Evolutionary conservation across 495 filamentous ascomycete species (phyloP).

Genomic region (Penicillium angulare): DNA sequence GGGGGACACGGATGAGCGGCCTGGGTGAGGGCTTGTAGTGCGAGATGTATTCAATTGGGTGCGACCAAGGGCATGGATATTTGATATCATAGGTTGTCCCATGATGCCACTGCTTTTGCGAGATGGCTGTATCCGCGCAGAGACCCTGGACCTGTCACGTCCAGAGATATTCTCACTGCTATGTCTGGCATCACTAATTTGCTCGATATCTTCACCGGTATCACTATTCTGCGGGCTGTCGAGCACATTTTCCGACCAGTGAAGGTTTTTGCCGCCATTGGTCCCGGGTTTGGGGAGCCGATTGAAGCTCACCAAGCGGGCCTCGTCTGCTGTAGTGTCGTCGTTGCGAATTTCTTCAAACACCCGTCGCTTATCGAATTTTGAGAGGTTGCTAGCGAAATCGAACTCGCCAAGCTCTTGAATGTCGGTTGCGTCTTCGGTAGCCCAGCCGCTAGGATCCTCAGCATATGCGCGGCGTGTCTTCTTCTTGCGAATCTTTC

Average conservation of each 20-base stretch:
- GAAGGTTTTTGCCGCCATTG: slow-evolving; percentile 83
- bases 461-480: slow-evolving; percentile 52
- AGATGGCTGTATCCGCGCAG: slow-evolving; percentile 50
- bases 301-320: slow-evolving; percentile 87
- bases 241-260: slow-evolving; percentile 89
- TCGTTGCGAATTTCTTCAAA: slow-evolving; percentile 87
- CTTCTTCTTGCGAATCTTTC: slow-evolving; percentile 53
- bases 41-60: slow-evolving; percentile 40
- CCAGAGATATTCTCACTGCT: slow-evolving; percentile 55
- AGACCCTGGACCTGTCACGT: slow-evolving; percentile 50
- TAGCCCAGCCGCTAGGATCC: slow-evolving; percentile 88
- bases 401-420: slow-evolving; percentile 94
- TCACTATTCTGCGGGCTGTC: slow-evolving; percentile 68
- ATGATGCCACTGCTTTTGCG: slow-evolving; percentile 60
- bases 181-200: slow-evolving; percentile 53
- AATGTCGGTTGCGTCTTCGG: slow-evolving; percentile 95
- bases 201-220: slow-evolving; percentile 60
- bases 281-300: slow-evolving; percentile 73
- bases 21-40: slow-evolving; percentile 42
- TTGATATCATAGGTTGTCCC: slow-evolving; percentile 33
- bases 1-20: slow-evolving; percentile 38
- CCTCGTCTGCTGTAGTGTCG: slow-evolving; percentile 83
- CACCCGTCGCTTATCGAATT: slow-evolving; percentile 88
- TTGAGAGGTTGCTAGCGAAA: slow-evolving; percentile 80
- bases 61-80: slow-evolving; percentile 36